Base-by-base conservation (phyloP, 257 asterid genomes). In the Asclepias syriaca region DNA sequence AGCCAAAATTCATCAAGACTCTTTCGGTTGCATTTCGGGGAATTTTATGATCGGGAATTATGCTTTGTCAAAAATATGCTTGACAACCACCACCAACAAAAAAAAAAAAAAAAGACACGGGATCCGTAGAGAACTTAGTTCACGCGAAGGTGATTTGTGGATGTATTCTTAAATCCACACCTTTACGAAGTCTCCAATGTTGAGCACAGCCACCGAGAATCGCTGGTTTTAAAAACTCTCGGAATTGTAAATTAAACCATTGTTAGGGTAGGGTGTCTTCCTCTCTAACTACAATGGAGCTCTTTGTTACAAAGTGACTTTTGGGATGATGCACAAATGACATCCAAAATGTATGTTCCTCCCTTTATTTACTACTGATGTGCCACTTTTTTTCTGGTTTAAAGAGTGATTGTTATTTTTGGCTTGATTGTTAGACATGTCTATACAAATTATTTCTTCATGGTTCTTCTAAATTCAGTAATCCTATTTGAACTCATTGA, bases 201-300 rank as follows among this genome's bases (percentile, higher is more conserved):
- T 22, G 46, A 34, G 49, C 48, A 51, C 48, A 51, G 59, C 58
- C 56, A 61, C 48, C 49, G 65, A 59, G 73, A 59, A 50, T 34
- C 22, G 27, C 43, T 50, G 69, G 72, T 50, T 43, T 59, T 54
- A 3, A 50, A 55, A 34, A 60, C 65, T 68, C 58, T 68, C 51
- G 48, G 77, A 72, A 72, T 57, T 77, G 81, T 77, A 73, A 72
- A 77, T 77, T 65, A 21, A 22, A 68, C 37, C 10, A n/a, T 54
- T 61, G n/a, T 65, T 11, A 34, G 3, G 51, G 63, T 56, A 34
- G 3, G 51, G 63, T 56, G 50, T 70, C 46, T 61, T 61, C 39
- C 18, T 4, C 39, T 34, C 37, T 34, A 34, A 39, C 67, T 55
- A 65, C 49, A 7, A 53, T 10, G 46, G 63, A 61, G 73, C 58